Conservation (phyloP, 1,139 yeast species). For the Diutina siamensis region DNA sequence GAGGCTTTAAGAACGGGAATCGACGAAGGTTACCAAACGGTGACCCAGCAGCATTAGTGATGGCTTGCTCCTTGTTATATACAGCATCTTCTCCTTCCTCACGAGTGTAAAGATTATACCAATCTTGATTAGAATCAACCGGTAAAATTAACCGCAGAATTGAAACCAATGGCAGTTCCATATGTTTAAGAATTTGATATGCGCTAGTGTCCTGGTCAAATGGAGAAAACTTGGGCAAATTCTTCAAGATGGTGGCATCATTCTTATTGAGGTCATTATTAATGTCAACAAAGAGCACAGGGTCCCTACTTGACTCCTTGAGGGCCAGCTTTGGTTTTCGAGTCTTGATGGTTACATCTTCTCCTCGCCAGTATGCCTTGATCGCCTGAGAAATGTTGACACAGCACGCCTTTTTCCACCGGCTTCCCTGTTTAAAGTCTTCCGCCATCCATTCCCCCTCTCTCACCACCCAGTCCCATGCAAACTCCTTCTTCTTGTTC, state of each 20-base stretch:
- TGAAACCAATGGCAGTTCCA: conserved; percentile 24
- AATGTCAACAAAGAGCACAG: conserved; percentile 22
- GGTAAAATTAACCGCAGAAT: conserved; percentile 56
- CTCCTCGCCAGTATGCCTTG: conserved; percentile 72
- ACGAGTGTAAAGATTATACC: conserved; percentile 35
- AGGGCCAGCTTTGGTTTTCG: conserved; percentile 13
- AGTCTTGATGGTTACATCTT: conserved; percentile 45
- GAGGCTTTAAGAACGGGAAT: conserved; percentile 60
- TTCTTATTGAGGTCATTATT: conserved; percentile 38
- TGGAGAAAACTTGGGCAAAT: conserved; percentile 44
- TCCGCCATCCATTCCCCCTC: conserved; percentile 82
- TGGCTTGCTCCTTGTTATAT: background rate
- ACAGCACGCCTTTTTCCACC: conserved; percentile 61
- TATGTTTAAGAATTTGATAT: conserved; percentile 11
- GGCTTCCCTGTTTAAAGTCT: conserved; percentile 63
- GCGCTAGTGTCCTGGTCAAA: conserved; percentile 22
- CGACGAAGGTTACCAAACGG: conserved; percentile 22
- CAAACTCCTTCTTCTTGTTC: conserved; percentile 29
- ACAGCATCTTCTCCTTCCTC: background rate
- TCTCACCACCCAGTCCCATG: conserved; percentile 64
- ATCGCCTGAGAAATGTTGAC: conserved; percentile 61
- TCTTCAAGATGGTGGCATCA: conserved; percentile 43
- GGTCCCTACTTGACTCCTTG: background rate
- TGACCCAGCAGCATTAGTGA: background rate
- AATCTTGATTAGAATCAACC: conserved; percentile 48